phyloP scores from a whole-genome alignment of 176 grass and related monocot species.

The Tillandsia leiboldiana region DNA sequence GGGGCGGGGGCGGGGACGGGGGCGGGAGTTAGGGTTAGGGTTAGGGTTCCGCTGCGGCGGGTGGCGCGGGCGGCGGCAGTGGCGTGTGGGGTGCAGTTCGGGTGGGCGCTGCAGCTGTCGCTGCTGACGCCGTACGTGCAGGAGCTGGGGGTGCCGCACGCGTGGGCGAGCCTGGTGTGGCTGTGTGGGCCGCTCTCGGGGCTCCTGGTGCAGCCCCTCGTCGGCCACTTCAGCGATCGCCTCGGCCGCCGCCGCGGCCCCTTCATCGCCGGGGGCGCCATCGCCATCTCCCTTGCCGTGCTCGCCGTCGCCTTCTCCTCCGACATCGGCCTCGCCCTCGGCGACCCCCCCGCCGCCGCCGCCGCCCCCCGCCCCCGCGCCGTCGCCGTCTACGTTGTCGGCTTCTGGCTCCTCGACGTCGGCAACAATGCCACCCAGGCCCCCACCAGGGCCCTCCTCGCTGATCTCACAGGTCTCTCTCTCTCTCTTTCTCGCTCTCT shows the following conservation, averaged over 20 bases:
- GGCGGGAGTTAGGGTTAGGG: neutral
- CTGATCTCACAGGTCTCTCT: slow-evolving; percentile 61
- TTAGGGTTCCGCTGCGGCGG: slow-evolving; percentile 36
- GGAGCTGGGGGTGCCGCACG: slow-evolving; percentile 71
- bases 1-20: neutral
- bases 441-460: slow-evolving; percentile 65
- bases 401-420: slow-evolving; percentile 81
- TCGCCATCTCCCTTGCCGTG: slow-evolving; percentile 30
- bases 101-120: slow-evolving; percentile 69
- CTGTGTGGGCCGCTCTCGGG: slow-evolving; percentile 73
- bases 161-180: slow-evolving; percentile 76
- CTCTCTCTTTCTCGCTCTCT: slow-evolving; percentile 3
- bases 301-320: slow-evolving; percentile 57
- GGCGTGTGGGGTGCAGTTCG: slow-evolving; percentile 72
- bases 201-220: slow-evolving; percentile 68
- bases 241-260: slow-evolving; percentile 42
- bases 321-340: slow-evolving; percentile 45
- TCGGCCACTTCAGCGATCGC: slow-evolving; percentile 66
- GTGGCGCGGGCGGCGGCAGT: slow-evolving; percentile 52
- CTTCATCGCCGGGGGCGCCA: slow-evolving; percentile 56
- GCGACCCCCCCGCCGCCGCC: slow-evolving; percentile 54
- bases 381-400: slow-evolving; percentile 57
- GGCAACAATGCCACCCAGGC: slow-evolving; percentile 85
- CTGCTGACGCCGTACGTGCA: slow-evolving; percentile 71
- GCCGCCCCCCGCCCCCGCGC: slow-evolving; percentile 29